Evolutionary conservation across 2,329 filamentous ascomycete species (phyloP).

Genomic region (Sporothrix humicola): DNA sequence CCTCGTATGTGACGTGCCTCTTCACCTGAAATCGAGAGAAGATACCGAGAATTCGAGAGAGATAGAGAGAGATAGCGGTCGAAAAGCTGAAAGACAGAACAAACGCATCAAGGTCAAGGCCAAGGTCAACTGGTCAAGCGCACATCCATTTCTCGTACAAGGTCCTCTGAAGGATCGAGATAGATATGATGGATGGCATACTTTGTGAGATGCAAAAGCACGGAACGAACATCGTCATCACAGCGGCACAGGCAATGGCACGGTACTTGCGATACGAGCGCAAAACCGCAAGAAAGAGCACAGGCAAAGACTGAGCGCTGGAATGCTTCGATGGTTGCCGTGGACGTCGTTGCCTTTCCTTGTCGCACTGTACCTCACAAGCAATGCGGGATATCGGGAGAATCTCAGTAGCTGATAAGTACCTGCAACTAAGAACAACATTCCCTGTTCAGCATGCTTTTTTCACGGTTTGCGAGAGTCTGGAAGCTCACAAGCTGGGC

Average conservation of each 20-base stretch:
- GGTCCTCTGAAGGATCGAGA: background rate
- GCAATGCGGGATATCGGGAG: background rate
- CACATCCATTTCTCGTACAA: slow-evolving; percentile 6
- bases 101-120: background rate
- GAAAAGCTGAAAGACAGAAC: too few relatives aligned
- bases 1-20: background rate
- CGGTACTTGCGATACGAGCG: background rate
- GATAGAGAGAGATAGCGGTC: slow-evolving; percentile 11
- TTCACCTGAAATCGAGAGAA: background rate
- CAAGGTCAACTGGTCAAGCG: background rate
- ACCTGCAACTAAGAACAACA: background rate
- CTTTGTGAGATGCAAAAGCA: background rate
- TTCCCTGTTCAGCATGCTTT: background rate
- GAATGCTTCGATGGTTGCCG: slow-evolving; percentile 22
- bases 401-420: background rate
- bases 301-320: background rate
- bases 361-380: background rate
- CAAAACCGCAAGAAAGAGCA: background rate
- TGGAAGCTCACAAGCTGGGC: too few relatives aligned
- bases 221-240: slow-evolving; percentile 4
- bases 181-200: too few relatives aligned
- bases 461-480: background rate
- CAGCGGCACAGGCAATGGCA: background rate
- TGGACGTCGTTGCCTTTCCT: background rate
- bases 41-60: background rate